Evolutionary conservation across 805 yeast genomes (phyloP), one percentile per base, ranked within the genome.

Genomic region (Candida sithepensis): DNA sequence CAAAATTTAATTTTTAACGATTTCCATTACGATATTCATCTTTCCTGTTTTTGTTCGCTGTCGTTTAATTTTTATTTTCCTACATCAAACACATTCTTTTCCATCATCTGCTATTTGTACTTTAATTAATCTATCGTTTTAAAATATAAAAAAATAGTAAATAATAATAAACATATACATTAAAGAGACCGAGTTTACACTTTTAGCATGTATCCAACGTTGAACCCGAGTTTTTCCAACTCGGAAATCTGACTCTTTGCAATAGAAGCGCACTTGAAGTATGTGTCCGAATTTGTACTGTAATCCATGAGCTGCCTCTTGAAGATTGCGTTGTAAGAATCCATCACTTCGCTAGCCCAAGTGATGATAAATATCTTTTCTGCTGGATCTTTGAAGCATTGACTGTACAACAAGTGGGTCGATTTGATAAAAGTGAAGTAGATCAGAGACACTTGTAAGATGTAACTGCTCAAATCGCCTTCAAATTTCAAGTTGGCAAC

Each of bases 341-440:
- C 77, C 28, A 87, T 77, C 61, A 83, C 85, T 12, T 75, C 75
- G 47, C 79, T 78, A 30, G 85, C 78, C 96, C 96, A 89, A 51
- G 82, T 81, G n/a, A 88, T 84, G 16, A 89, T 69, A 26, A 55
- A 57, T 2, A 58, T 44, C 36, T 60, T 62, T 10, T 56, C 57
- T 16, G 41, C 46, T n/a, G 57, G 38, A 14, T 42, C 43, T 12
- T 44, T 43, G 65, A 78, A 85, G 44, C 84, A 74, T 22, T 69
- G 64, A 43, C 73, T 72, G 67, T 76, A 88, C 30, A 78, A 69
- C 16, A 67, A 58, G 13, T 81, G 79, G 0, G 95, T 81, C 39
- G 79, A 72, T 47, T 75, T 77, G 45, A 88, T 71, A 24, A 75
- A 69, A 55, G 81, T 82, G 66, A 85, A 83, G 50, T 81, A 71